Conservation (phyloP, 768 basidiomycete genomes). For the Podaxis rugospora region DNA sequence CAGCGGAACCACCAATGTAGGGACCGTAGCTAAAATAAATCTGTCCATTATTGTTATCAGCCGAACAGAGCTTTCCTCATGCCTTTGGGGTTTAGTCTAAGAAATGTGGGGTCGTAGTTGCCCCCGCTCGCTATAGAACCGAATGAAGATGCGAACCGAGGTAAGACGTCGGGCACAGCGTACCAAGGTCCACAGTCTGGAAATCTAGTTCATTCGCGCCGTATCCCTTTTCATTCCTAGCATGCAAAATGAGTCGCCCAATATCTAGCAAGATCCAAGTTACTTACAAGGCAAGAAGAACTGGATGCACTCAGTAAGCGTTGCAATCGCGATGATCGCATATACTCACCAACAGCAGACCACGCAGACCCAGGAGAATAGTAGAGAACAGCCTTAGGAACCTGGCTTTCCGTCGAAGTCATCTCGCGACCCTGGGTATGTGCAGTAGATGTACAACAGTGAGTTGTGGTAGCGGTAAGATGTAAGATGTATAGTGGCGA, state of each 20-base stretch:
- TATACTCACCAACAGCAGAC: constrained; percentile 56
- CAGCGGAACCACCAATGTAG: constrained; percentile 82
- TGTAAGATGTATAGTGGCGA: not conserved
- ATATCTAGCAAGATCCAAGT: not conserved
- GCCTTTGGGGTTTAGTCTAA: constrained; percentile 79
- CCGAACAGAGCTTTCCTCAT: constrained; percentile 11
- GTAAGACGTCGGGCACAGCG: constrained; percentile 24
- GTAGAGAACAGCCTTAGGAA: constrained; percentile 83
- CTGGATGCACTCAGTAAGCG: constrained; percentile 24
- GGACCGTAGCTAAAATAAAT: constrained; percentile 57
- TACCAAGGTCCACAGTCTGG: constrained; percentile 59
- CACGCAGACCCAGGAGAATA: constrained; percentile 57
- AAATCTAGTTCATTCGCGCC: constrained; percentile 69
- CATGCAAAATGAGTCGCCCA: constrained; percentile 9
- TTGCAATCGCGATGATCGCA: not conserved
- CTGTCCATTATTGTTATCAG: not conserved
- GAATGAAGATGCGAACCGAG: not conserved
- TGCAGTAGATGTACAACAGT: not conserved
- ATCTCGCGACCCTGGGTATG: constrained; percentile 20
- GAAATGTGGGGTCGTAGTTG: constrained; percentile 70
- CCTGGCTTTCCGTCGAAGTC: constrained; percentile 11
- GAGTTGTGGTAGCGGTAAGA: not conserved
- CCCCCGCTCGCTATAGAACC: constrained; percentile 60
- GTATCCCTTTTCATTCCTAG: constrained; percentile 78
- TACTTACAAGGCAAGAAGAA: constrained; percentile 53